A percentile compares a stretch with the other conserved stretches of the same genome.
Evolutionary conservation across 768 basidiomycete genomes (phyloP).

Genomic region (Rhizopogon rudus): DNA sequence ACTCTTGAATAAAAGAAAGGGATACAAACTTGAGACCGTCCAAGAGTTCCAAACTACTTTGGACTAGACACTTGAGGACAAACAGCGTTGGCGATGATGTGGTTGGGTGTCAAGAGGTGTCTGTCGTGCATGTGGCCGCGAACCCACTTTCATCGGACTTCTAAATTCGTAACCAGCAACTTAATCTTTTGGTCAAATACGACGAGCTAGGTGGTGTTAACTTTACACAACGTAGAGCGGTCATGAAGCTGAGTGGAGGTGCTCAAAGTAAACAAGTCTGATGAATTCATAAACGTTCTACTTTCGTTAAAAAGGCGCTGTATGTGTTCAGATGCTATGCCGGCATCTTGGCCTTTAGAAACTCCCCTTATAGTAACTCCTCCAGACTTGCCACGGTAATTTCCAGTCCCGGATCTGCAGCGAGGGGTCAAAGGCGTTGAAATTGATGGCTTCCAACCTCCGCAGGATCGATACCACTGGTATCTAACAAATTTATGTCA

Average conservation of each 20-base stretch:
- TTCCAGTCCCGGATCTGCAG: conserved; percentile 70
- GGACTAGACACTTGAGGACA: background rate
- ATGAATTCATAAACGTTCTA: background rate
- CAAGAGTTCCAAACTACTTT: background rate
- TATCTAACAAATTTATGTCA: conserved; percentile 38
- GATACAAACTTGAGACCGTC: background rate
- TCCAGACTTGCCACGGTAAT: conserved; percentile 70
- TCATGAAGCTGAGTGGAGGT: background rate
- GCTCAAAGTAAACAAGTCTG: background rate
- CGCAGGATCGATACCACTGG: conserved; percentile 61
- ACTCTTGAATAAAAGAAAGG: background rate
- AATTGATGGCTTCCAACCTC: conserved; percentile 63
- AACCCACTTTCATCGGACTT: conserved; percentile 31
- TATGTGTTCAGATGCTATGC: conserved; percentile 15
- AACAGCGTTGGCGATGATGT: conserved; percentile 29
- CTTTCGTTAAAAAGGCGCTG: conserved; percentile 1
- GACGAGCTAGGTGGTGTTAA: background rate
- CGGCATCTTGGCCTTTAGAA: conserved; percentile 27
- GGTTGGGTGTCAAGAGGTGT: conserved; percentile 27
- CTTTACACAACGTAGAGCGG: background rate
- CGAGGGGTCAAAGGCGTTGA: conserved; percentile 64
- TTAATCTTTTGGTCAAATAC: background rate
- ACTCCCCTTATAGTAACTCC: conserved; percentile 40
- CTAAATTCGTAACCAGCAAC: conserved; percentile 25
- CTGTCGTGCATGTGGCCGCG: conserved; percentile 18